Evolutionary conservation across 495 filamentous ascomycete genomes (phyloP), one percentile per base, ranked within the genome.

Genomic region (Parathielavia hyrcaniae): DNA sequence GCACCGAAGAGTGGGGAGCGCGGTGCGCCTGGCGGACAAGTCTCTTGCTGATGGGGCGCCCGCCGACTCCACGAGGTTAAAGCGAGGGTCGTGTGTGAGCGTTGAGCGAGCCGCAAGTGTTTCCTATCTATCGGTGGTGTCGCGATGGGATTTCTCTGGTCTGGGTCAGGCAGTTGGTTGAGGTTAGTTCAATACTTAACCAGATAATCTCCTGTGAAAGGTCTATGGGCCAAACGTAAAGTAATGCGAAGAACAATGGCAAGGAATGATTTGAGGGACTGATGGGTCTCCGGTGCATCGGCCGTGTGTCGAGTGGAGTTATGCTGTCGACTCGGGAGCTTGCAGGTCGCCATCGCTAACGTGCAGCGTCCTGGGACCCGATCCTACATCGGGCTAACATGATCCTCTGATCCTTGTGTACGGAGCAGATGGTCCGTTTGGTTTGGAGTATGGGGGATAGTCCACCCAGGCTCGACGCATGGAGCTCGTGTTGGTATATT

Each of bases 21-120:
- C 49, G 53, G 55, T 3, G 35, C 40, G 48, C 44, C 26, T 14
- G 22, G 43, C 14, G 22, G 22, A 14, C 26, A 6, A 2, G 35
- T 45, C 12, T 45, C 12, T 51, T 20, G 41, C 39, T n/a, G 23
- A 30, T 39, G 50, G 46, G 48, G 39, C 36, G 39, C n/a, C 57
- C 61, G 64, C 49, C 51, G 67, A 67, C 71, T 75, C 72, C 78
- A 81, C 73, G 78, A 81, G 79, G 79, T 82, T 82, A 79, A 82
- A 82, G 79, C 77, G 73, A 80, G 74, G 70, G 73, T 74, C 69
- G 75, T 77, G 74, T 72, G 71, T 64, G 71, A 77, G 79, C 79
- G 79, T 81, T 73, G 79, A 82, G 79, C 73, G 73, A 77, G 13
- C 76, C 73, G 65, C 50, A 61, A 57, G 54, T 60, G 63, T 64